Conservation (phyloP, 345 rosid genomes). For the Carallia pectinifolia region DNA sequence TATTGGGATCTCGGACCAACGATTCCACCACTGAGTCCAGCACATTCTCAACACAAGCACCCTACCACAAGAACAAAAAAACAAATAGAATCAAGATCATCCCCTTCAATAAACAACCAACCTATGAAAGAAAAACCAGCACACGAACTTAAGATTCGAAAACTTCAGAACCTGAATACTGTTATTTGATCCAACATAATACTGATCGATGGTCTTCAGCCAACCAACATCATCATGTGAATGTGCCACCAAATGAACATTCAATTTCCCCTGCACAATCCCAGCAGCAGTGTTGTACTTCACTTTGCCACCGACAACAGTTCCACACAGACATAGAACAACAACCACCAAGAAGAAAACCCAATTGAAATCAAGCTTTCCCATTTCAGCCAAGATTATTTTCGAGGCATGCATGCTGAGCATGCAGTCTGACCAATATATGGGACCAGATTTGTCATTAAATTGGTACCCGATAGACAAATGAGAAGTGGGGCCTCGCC, state of each 20-base stretch:
- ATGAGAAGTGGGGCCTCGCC: too few relatives aligned
- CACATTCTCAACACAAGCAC: slow-evolving; percentile 81
- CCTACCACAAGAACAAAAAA: slow-evolving; percentile 30
- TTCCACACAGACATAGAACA: background rate
- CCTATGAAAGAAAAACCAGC: background rate
- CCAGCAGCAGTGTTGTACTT: background rate
- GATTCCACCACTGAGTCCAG: slow-evolving; percentile 47
- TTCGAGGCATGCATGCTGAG: background rate
- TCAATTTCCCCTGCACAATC: background rate
- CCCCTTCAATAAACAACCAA: background rate
- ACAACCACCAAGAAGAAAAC: background rate
- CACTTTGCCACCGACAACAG: background rate
- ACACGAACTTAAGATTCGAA: background rate
- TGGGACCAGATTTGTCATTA: too few relatives aligned
- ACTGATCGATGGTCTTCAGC: slow-evolving; percentile 9
- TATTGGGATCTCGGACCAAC: slow-evolving; percentile 57
- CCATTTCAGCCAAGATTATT: background rate
- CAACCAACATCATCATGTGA: slow-evolving; percentile 11
- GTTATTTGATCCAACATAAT: slow-evolving; percentile 8
- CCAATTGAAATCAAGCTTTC: background rate
- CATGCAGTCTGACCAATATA: background rate
- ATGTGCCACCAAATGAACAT: slow-evolving; percentile 8
- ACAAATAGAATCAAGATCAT: background rate
- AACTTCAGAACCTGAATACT: slow-evolving; percentile 1
- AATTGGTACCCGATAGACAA: too few relatives aligned